Evolutionary conservation across 257 asterid species (phyloP).

Genomic region (Rauvolfia tetraphylla): DNA sequence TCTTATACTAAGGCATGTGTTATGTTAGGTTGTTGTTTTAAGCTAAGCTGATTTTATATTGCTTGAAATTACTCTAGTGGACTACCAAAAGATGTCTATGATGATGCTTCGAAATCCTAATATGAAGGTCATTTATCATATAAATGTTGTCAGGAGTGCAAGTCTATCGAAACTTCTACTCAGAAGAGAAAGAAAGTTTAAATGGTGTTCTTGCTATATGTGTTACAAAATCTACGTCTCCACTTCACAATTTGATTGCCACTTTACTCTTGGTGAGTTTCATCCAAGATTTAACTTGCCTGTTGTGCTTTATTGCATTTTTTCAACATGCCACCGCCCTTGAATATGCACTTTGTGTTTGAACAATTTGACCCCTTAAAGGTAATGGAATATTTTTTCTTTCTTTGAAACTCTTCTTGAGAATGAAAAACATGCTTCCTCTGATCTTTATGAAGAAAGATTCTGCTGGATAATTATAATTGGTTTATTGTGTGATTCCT

Average conservation of each 20-base stretch:
- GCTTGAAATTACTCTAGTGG: background rate
- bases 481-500: too few species aligned
- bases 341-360: background rate
- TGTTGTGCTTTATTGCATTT: background rate
- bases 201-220: slow-evolving; percentile 78
- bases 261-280: slow-evolving; percentile 60
- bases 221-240: slow-evolving; percentile 38
- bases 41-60: background rate
- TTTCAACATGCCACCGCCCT: background rate
- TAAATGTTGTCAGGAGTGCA: slow-evolving; percentile 58
- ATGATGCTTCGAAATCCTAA: background rate
- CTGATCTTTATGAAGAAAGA: background rate
- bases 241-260: slow-evolving; percentile 43
- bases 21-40: background rate
- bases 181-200: slow-evolving; percentile 71
- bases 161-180: slow-evolving; percentile 69
- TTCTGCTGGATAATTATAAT: background rate
- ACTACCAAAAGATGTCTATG: background rate
- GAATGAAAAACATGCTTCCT: background rate
- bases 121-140: background rate
- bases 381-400: background rate
- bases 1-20: background rate
- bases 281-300: background rate
- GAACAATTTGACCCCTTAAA: background rate
- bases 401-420: background rate